These are phyloP conservation scores for Elongisporangium prolatum DNA, from an alignment of 352 stramenopile species.

Conservation along the genomic window DNA sequence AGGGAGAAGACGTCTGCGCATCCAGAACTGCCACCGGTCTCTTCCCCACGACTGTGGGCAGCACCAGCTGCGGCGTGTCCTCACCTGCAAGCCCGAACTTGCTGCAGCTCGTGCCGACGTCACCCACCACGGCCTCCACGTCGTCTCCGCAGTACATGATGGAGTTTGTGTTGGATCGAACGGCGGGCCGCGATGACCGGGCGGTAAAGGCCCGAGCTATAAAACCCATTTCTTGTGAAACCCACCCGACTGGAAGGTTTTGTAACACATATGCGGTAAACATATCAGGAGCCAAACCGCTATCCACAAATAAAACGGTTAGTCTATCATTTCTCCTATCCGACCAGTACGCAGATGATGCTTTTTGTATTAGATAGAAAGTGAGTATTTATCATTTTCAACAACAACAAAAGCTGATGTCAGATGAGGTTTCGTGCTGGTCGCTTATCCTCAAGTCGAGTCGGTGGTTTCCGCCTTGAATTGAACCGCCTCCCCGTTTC, in stretches of 20 bases:
- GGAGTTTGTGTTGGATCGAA: conserved; percentile 1
- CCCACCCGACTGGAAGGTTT: background rate
- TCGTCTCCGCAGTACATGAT: conserved; percentile 96
- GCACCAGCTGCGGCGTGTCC: conserved; percentile 89
- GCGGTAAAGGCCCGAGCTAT: background rate
- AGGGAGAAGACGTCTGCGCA: background rate
- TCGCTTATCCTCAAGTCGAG: background rate
- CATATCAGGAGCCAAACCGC: background rate
- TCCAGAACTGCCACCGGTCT: conserved; percentile 6
- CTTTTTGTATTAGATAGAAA: background rate
- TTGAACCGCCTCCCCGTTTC: background rate
- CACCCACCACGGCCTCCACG: conserved; percentile 93
- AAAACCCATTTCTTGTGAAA: background rate
- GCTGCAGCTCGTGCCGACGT: conserved; percentile 87
- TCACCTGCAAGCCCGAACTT: conserved; percentile 95
- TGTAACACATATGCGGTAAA: background rate
- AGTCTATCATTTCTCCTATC: background rate
- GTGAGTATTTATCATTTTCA: too few species aligned
- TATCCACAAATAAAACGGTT: background rate
- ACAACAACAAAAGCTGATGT: too few species aligned
- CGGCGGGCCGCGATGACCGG: background rate
- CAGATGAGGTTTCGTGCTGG: background rate
- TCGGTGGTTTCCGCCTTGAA: background rate
- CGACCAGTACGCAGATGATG: background rate
- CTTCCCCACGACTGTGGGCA: conserved; percentile 66